Base-by-base conservation (phyloP, 2,329 filamentous ascomycete species). In the Botryosphaeria agaves region DNA sequence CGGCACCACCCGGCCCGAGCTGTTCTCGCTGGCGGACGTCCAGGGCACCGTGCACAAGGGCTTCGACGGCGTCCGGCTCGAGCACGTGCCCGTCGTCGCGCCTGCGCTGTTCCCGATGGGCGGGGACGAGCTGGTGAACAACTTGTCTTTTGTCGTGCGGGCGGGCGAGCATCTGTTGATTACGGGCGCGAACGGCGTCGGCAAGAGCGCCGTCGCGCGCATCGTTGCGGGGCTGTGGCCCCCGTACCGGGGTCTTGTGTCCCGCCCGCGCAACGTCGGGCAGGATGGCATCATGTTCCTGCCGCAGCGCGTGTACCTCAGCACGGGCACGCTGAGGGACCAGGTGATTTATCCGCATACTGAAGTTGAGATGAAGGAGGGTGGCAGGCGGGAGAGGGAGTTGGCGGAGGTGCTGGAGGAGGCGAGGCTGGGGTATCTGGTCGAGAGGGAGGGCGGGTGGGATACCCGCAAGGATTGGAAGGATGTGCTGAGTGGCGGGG, bases 391-490 rank as follows among this genome's bases (percentile, higher is more conserved):
- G 3, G 89, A 98, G 48, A 62, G 71, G 18, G 80, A 92, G 40
- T 66, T 98, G 14, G 71, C 76, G 47, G 64, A 64, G 16, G 71
- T 91, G 3, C 66, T 98, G 3, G 81, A 93, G 33, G 78, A 81
- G 30, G 85, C 85, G 0, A 72, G 72, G 33, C 65, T 98, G 0
- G 87, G 84, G 3, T 95, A 98, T 52, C 66, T 98, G 1, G 81
- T 83, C 1, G 74, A 85, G 29, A 74, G 89, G 11, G 89, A 98
- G 61, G 89, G 89, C 23, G 89, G 89, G 9, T 95, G 84, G 84
- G 83, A 98, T 48, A 89, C 83, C 4, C 71, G 83, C 33, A 95
- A 98, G 55, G 85, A 93, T 49, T 98, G 89, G 89, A 94, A 95
- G 57, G 87, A 95, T 42, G 83, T 98, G 4, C 64, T 98, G n/a